These are phyloP conservation scores for Aureobasidium sp. DNA, from an alignment of 2,329 filamentous ascomycete genomes.

Conservation along the genomic window DNA sequence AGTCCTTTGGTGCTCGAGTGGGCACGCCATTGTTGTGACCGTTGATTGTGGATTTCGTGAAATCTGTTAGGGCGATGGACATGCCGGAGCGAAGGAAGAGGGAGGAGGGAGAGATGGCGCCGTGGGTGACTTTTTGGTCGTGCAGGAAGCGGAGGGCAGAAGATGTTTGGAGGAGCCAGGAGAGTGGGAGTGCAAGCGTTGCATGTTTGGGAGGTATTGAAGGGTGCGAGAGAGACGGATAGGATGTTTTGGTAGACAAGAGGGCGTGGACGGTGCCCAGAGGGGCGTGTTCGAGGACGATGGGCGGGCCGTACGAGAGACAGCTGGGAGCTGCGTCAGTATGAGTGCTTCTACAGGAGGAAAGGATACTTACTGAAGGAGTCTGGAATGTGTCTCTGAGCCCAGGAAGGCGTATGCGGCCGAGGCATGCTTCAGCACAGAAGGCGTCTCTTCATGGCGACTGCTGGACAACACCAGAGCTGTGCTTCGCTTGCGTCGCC, in stretches of 20 bases:
- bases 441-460: background rate
- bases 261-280: constrained; percentile 58
- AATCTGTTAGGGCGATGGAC: constrained; percentile 3
- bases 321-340: background rate
- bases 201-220: background rate
- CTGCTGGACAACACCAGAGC: background rate
- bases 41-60: constrained; percentile 3
- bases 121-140: constrained; percentile 9
- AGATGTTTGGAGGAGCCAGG: constrained; percentile 10
- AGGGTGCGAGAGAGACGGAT: background rate
- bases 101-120: background rate
- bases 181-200: background rate
- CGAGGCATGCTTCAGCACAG: background rate
- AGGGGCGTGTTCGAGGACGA: constrained; percentile 57
- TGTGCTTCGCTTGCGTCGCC: background rate
- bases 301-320: constrained; percentile 56
- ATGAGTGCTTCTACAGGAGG: background rate
- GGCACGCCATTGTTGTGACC: constrained; percentile 2
- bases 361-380: background rate
- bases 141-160: constrained; percentile 11
- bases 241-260: background rate
- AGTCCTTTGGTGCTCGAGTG: background rate
- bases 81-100: background rate
- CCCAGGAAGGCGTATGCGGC: constrained; percentile 1
- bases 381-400: background rate